Evolutionary conservation across 495 filamentous ascomycete species (phyloP).

Genomic region (Penicillium crystallinum): DNA sequence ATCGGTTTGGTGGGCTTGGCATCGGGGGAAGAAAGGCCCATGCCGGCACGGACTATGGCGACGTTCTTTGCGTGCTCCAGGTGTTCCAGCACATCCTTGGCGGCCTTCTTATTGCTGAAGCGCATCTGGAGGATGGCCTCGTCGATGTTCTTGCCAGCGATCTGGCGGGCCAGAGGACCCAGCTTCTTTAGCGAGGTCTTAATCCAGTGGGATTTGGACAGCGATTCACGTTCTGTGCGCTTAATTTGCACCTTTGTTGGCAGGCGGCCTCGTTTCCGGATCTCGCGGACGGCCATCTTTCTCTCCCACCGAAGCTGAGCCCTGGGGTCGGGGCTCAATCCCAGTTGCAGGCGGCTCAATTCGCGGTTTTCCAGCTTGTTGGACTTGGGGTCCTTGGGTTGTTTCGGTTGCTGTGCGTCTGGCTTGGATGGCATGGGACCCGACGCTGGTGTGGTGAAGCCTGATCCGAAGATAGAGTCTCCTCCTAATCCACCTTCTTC

Average conservation of each 20-base stretch:
- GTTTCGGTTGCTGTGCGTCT: too few species aligned
- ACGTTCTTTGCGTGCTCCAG: slow-evolving; percentile 70
- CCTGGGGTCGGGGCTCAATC: slow-evolving; percentile 64
- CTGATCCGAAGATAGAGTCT: slow-evolving; percentile 43
- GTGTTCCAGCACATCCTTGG: slow-evolving; percentile 70
- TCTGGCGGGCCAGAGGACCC: slow-evolving; percentile 73
- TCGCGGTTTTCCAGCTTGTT: slow-evolving; percentile 35
- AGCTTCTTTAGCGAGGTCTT: slow-evolving; percentile 89
- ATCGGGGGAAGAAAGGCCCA: slow-evolving; percentile 59
- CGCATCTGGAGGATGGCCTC: slow-evolving; percentile 95
- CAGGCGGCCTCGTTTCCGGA: slow-evolving; percentile 63
- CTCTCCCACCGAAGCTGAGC: slow-evolving; percentile 67
- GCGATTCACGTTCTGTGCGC: slow-evolving; percentile 66
- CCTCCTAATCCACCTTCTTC: slow-evolving; percentile 33
- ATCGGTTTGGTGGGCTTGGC: slow-evolving; percentile 32
- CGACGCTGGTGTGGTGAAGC: slow-evolving; percentile 18
- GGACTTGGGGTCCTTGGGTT: slow-evolving; percentile 10
- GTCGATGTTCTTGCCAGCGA: slow-evolving; percentile 82
- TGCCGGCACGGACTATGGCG: slow-evolving; percentile 71
- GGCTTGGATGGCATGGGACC: slow-evolving; percentile 28
- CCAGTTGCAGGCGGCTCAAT: slow-evolving; percentile 45
- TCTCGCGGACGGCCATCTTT: slow-evolving; percentile 70
- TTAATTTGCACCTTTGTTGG: slow-evolving; percentile 56
- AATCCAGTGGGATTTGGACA: slow-evolving; percentile 58
- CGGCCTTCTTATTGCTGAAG: slow-evolving; percentile 90